Conservation (phyloP, 2,329 filamentous ascomycete species). For the Aspergillus aculeatus region DNA sequence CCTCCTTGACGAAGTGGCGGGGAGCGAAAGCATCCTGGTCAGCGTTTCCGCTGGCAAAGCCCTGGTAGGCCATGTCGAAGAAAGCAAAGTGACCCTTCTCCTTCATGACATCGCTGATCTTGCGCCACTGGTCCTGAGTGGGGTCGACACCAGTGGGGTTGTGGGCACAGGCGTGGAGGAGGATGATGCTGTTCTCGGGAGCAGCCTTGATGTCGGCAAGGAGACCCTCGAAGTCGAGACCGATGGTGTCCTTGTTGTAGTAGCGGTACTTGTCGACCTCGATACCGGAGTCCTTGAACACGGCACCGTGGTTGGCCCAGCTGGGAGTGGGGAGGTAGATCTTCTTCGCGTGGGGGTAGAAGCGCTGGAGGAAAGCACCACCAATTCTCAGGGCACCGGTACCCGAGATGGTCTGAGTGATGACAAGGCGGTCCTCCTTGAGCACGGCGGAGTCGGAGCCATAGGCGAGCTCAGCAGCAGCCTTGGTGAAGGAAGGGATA, state of each 20-base stretch:
- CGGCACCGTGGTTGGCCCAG: constrained; percentile 97
- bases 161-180: constrained; percentile 96
- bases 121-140: constrained; percentile 84
- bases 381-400: constrained; percentile 95
- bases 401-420: constrained; percentile 97
- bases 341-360: constrained; percentile 87
- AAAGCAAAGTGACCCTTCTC: constrained; percentile 85
- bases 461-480: constrained; percentile 88
- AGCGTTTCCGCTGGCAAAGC: constrained; percentile 89
- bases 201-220: constrained; percentile 85
- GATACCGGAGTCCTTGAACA: constrained; percentile 91
- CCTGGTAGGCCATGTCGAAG: constrained; percentile 99
- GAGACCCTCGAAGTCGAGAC: constrained; percentile 94
- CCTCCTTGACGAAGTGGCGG: constrained; percentile 88
- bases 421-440: constrained; percentile 72
- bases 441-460: constrained; percentile 75
- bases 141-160: constrained; percentile 98
- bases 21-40: constrained; percentile 92
- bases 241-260: constrained; percentile 99
- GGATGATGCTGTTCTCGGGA: constrained; percentile 80
- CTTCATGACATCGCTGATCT: constrained; percentile 86
- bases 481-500: constrained; percentile 88
- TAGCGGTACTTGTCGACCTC: constrained; percentile 95
- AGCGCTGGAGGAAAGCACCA: constrained; percentile 86
- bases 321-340: constrained; percentile 96